phyloP scores from a whole-genome alignment of 2,329 filamentous ascomycete species.

The Domatiomyces globalis region DNA sequence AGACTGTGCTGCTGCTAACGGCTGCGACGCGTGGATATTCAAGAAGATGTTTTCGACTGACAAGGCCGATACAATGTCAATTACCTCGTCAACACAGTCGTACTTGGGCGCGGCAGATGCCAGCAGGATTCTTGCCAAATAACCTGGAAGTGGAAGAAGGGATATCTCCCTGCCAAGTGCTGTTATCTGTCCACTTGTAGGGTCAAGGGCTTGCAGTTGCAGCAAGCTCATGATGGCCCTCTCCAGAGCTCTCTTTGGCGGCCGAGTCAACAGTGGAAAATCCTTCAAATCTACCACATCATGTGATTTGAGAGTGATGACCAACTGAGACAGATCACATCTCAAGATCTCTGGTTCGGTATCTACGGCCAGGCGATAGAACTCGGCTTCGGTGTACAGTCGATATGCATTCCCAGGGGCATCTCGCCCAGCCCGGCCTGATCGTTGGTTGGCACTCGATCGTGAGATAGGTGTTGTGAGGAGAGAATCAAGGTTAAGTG shows the following conservation, averaged over 20 bases:
- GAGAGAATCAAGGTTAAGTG: conserved; percentile 77
- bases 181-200: conserved; percentile 57
- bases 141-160: conserved; percentile 65
- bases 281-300: conserved; percentile 66
- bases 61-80: conserved; percentile 65
- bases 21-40: conserved; percentile 43
- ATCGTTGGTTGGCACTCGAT: conserved; percentile 80
- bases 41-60: conserved; percentile 52
- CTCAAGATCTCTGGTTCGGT: conserved; percentile 81
- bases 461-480: conserved; percentile 82
- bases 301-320: conserved; percentile 86
- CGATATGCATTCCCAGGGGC: conserved; percentile 79
- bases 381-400: conserved; percentile 71
- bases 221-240: conserved; percentile 71
- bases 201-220: conserved; percentile 58
- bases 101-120: conserved; percentile 57
- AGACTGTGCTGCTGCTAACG: background rate
- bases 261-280: conserved; percentile 76
- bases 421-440: conserved; percentile 86
- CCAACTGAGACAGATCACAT: conserved; percentile 71
- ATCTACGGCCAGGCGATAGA: conserved; percentile 52
- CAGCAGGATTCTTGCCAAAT: conserved; percentile 67
- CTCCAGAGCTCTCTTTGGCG: conserved; percentile 61
- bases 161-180: conserved; percentile 62
- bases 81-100: conserved; percentile 64